A percentile compares a stretch with the other conserved stretches of the same genome.
Evolutionary conservation across 176 grass and related monocot genomes (phyloP).

Genomic region (Avena atlantica): DNA sequence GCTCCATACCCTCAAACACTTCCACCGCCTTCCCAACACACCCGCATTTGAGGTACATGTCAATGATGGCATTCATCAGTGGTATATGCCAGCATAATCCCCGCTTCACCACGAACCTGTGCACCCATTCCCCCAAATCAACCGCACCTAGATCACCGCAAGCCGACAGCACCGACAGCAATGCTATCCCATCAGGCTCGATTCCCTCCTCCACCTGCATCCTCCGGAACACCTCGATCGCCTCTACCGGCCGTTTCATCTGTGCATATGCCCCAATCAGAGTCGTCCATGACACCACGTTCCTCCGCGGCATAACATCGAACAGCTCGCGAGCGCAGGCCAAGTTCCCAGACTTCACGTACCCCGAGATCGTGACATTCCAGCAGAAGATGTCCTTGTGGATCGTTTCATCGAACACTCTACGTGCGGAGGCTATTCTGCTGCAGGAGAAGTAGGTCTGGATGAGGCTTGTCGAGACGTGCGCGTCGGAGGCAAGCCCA

Average conservation of each 20-base stretch:
- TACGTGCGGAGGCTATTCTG: slow-evolving; percentile 38
- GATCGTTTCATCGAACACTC: slow-evolving; percentile 63
- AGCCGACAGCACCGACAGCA: slow-evolving; percentile 67
- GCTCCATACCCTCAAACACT: slow-evolving; percentile 71
- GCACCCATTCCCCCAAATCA: slow-evolving; percentile 84
- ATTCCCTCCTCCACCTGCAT: slow-evolving; percentile 78
- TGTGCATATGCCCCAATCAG: slow-evolving; percentile 60
- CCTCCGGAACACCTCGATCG: slow-evolving; percentile 63
- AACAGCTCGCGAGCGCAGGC: slow-evolving; percentile 52
- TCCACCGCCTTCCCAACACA: slow-evolving; percentile 59
- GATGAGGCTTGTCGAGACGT: slow-evolving; percentile 60
- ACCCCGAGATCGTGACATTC: slow-evolving; percentile 67
- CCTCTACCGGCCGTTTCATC: slow-evolving; percentile 61
- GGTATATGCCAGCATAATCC: slow-evolving; percentile 42
- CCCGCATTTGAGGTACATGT: slow-evolving; percentile 84
- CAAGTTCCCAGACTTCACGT: slow-evolving; percentile 58
- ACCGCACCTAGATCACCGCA: slow-evolving; percentile 71
- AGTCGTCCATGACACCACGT: slow-evolving; percentile 77
- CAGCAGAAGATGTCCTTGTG: slow-evolving; percentile 61
- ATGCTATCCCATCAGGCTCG: slow-evolving; percentile 64
- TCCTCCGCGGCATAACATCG: slow-evolving; percentile 67
- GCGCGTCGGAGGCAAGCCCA: slow-evolving; percentile 46
- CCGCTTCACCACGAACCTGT: slow-evolving; percentile 49
- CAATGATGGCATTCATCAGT: slow-evolving; percentile 77
- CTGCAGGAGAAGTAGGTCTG: slow-evolving; percentile 54